phyloP scores from a whole-genome alignment of 352 stramenopile genomes.

The Phytopythium vexans region DNA sequence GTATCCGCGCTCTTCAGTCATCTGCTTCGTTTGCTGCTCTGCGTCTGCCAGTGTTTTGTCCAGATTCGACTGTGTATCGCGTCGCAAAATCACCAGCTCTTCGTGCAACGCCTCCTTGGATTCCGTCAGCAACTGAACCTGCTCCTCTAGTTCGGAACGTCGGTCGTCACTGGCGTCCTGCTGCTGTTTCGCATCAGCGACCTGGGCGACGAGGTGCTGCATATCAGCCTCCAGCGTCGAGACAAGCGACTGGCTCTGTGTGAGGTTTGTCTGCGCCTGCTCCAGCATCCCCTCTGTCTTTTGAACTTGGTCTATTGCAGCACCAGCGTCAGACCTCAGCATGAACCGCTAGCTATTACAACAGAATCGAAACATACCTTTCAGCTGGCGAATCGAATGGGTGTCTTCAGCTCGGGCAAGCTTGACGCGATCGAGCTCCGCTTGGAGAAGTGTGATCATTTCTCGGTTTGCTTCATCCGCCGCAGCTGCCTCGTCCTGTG shows the following conservation, averaged over 20 bases:
- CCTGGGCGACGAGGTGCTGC: conserved; percentile 26
- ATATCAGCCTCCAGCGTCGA: conserved; percentile 32
- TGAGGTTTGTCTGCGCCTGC: conserved; percentile 16
- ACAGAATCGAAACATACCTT: conserved; percentile 25
- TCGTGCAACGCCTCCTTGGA: conserved; percentile 33
- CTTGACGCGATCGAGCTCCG: conserved; percentile 61
- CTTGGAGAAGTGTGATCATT: conserved; percentile 32
- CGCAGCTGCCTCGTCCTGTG: conserved; percentile 7
- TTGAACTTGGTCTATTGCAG: conserved; percentile 1
- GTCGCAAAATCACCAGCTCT: conserved; percentile 31
- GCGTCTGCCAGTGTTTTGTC: conserved; percentile 23
- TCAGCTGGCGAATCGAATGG: conserved; percentile 36
- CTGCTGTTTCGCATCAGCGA: conserved; percentile 27
- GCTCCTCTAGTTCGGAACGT: conserved; percentile 22
- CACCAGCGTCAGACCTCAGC: too few relatives aligned
- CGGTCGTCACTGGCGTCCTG: conserved; percentile 19
- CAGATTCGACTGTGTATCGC: conserved; percentile 35
- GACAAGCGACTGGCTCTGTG: conserved; percentile 20
- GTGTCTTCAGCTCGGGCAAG: conserved; percentile 41
- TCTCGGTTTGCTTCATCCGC: conserved; percentile 7
- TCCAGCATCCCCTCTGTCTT: conserved; percentile 17
- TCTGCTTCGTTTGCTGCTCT: conserved; percentile 26
- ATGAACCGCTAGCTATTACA: too few relatives aligned
- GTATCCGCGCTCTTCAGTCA: conserved; percentile 60
- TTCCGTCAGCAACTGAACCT: conserved; percentile 23